Evolutionary conservation across 2,329 filamentous ascomycete genomes (phyloP), one percentile per base, ranked within the genome.

Genomic region (Ophiostoma tasmaniense): DNA sequence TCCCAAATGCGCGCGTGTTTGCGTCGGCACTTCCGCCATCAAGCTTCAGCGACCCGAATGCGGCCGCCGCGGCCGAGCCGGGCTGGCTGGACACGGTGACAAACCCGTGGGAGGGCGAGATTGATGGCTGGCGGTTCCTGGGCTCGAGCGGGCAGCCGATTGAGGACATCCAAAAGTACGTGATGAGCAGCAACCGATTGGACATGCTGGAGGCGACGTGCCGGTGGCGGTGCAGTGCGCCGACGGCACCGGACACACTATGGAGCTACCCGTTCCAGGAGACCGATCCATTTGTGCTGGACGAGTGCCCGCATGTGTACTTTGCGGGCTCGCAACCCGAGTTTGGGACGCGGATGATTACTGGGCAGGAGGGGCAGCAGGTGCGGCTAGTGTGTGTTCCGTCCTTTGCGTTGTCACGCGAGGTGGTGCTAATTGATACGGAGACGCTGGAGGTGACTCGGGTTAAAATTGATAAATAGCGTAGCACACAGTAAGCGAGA

Each of bases 261-360:
- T 97, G 93, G 91, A 93, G 91, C 76, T 99, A 98, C 76, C 95
- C 95, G 0, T 99, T 97, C 79, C 93, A 98, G 78, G 91, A 95
- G 22, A 86, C 92, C 66, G 96, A 99, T 76, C 93, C 92, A 0
- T 96, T 98, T 75, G 90, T 98, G 61, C 84, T 99, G 74, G 87
- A 89, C 72, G 81, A 88, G 22, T 96, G 92, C 72, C 95, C 95
- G 2, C 94, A 99, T 75, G 82, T 99, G 39, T 98, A 92, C 80
- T 92, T 99, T 77, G 90, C 91, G 1, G 93, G 93, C 20, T 93
- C 90, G 74, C 93, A 97, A 77, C 89, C 92, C 2, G 82, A 83
- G 67, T 96, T 96, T 77, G 88, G 87, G 67, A 93, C 90, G 2
- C 86, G 84, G 37, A 78, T 89, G 1, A 89, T 96, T 45, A 81